Conservation (phyloP, 192 early-diverging fungal species). For the Backusella australiensis region DNA sequence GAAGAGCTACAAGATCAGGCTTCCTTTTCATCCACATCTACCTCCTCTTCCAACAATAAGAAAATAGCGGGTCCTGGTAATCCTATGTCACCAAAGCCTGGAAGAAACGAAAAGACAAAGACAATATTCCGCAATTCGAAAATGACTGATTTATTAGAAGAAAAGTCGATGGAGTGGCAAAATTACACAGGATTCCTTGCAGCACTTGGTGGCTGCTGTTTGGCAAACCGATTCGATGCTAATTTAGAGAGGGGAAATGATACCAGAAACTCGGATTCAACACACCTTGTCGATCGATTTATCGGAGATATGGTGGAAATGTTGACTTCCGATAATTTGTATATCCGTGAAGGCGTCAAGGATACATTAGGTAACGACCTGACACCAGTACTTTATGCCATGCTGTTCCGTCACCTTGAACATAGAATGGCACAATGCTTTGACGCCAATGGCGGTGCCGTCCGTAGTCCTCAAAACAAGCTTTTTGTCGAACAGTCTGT, state of each 20-base stretch:
- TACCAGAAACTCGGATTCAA: not conserved
- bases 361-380: slow-evolving; percentile 79
- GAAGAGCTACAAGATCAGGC: not conserved
- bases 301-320: slow-evolving; percentile 70
- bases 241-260: not conserved
- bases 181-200: slow-evolving; percentile 81
- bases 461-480: slow-evolving; percentile 50
- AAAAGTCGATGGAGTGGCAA: slow-evolving; percentile 55
- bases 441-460: slow-evolving; percentile 53
- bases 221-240: slow-evolving; percentile 15
- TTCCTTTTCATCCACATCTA: not conserved
- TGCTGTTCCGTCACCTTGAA: slow-evolving; percentile 58
- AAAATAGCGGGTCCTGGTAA: not conserved
- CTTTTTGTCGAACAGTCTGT: slow-evolving; percentile 71
- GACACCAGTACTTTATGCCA: slow-evolving; percentile 58
- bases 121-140: not conserved
- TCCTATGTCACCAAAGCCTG: not conserved
- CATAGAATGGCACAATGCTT: slow-evolving; percentile 60
- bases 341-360: slow-evolving; percentile 73
- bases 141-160: slow-evolving; percentile 8
- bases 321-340: slow-evolving; percentile 67
- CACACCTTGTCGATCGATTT: slow-evolving; percentile 61
- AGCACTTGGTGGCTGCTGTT: slow-evolving; percentile 70
- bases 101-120: slow-evolving; percentile 1
- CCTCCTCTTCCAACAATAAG: not conserved